Base-by-base conservation (phyloP, 2,329 filamentous ascomycete species). In the Talaromyces sp. region DNA sequence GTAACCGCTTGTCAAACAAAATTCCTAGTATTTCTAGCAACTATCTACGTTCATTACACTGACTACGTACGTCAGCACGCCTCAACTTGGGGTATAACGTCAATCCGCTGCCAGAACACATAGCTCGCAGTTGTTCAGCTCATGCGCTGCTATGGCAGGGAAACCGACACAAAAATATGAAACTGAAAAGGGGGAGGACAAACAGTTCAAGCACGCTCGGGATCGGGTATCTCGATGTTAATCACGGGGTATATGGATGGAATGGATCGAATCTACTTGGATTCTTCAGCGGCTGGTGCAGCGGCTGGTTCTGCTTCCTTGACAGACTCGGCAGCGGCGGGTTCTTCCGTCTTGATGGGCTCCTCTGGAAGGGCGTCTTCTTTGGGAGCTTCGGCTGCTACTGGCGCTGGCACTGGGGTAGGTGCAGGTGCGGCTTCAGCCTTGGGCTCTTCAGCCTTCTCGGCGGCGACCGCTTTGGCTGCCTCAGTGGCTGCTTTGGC, bases 61-160 rank as follows among this genome's bases (percentile, higher is more conserved):
- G 33, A n/a, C 12, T 8, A 28, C 7, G 5, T 50, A 50, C 5
- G 23, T 31, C 58, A 60, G 40, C 42, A 64, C 63, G 63, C 61
- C 57, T 62, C 57, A 59, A 64, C 64, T 60, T 63, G 40, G 40
- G 67, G 67, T 69, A 69, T 69, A 67, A 66, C 31, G 6, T 54
- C 18, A 31, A 54, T 54, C 50, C 23, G 35, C 50, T 11, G 28
- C 50, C 31, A 35, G 31, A 33, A 54, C 35, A 23, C 50, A 54
- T 35, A n/a, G 31, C 28, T 33, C n/a, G 5, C 23, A 48, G 44
- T 25, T 23, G 25, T 33, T 28, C 31, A 28, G 54, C 50, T 28
- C 40, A 33, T 31, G 28, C 31, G 44, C 28, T 40, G n/a, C 50
- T 39, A 39, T 60, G 39, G 57, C 40, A 33, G 33, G 54, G 11